Conservation (phyloP, 495 filamentous ascomycete genomes). For the Podospora tetraspora region DNA sequence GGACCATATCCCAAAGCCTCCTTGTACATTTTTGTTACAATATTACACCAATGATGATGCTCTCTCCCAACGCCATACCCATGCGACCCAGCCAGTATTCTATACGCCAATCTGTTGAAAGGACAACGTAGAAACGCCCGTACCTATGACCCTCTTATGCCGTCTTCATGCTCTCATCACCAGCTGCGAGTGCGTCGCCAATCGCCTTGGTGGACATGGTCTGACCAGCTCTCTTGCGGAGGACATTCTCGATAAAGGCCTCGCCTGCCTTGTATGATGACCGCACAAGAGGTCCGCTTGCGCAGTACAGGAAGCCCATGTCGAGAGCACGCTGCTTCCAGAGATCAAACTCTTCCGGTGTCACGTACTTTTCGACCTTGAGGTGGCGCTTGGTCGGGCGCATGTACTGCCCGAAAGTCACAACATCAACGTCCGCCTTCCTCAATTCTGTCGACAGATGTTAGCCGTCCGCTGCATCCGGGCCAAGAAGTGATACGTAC, state of each 20-base stretch:
- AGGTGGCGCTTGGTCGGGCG: constrained; percentile 96
- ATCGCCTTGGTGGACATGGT: constrained; percentile 26
- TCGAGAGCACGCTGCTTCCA: constrained; percentile 89
- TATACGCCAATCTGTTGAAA: constrained; percentile 10
- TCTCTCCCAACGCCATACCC: constrained; percentile 11
- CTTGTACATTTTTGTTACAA: constrained; percentile 28
- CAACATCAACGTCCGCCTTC: constrained; percentile 76
- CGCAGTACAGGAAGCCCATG: constrained; percentile 95
- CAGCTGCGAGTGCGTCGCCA: constrained; percentile 21
- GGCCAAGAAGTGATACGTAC: constrained; percentile 32
- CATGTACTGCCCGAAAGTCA: constrained; percentile 99
- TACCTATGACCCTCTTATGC: constrained; percentile 7
- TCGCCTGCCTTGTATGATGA: constrained; percentile 97
- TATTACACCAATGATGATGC: constrained; percentile 15
- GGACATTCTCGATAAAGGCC: constrained; percentile 96
- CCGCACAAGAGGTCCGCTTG: constrained; percentile 84
- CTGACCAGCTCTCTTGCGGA: constrained; percentile 71
- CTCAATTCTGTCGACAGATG: constrained; percentile 54
- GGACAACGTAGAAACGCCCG: constrained; percentile 10
- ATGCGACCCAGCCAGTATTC: constrained; percentile 12
- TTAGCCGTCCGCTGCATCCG: constrained; percentile 9
- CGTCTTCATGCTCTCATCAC: constrained; percentile 18
- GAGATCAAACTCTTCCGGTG: constrained; percentile 80
- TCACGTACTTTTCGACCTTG: constrained; percentile 90
- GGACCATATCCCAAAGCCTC: background rate